A percentile compares a stretch with the other conserved stretches of the same genome.
These are phyloP conservation scores for Teratosphaeria nubilosa DNA, from an alignment of 2,329 filamentous ascomycete genomes.

Conservation along the genomic window DNA sequence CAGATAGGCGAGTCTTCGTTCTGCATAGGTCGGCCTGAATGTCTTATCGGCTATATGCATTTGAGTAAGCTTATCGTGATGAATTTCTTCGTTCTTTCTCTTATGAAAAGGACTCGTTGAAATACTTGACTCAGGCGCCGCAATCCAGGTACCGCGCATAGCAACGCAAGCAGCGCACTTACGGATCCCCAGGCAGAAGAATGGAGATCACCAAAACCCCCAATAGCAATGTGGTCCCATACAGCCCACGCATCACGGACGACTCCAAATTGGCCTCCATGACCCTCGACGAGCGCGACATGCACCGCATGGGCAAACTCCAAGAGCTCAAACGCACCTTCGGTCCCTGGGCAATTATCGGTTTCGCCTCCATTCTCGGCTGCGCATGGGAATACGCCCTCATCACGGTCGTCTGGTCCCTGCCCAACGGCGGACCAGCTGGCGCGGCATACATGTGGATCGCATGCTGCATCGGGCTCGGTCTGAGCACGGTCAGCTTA, in stretches of 20 bases:
- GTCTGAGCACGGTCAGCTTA: conserved; percentile 23
- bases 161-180: neutral
- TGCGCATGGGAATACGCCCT: neutral
- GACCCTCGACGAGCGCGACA: conserved; percentile 2
- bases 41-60: neutral
- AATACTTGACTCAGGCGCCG: neutral
- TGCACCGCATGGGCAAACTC: conserved; percentile 3
- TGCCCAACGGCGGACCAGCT: neutral
- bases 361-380: conserved; percentile 3
- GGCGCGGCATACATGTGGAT: neutral
- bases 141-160: neutral
- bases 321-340: conserved; percentile 2
- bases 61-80: neutral
- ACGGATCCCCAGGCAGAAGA: neutral
- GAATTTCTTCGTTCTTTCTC: neutral
- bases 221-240: neutral
- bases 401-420: neutral
- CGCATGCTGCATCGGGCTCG: conserved; percentile 18
- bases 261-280: neutral
- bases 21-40: neutral
- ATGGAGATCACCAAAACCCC: neutral
- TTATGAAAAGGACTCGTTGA: neutral
- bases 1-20: neutral
- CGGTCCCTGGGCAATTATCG: neutral
- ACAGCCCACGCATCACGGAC: neutral